Base-by-base conservation (phyloP, 306 rosid species). In the Abrus precatorius region DNA sequence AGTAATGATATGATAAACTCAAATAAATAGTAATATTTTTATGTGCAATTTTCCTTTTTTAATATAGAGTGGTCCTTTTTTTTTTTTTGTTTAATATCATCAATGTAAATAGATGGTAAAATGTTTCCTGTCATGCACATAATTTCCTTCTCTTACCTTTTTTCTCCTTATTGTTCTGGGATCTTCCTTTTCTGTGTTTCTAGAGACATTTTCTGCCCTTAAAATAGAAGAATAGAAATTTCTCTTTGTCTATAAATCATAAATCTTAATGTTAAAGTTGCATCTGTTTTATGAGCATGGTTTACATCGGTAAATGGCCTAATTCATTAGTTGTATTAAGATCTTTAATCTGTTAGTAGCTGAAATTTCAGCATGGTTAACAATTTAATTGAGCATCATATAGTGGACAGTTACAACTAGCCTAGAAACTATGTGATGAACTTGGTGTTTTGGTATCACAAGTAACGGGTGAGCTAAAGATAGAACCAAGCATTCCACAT, bases 351-450 rank as follows among this genome's bases (percentile, higher is more conserved):
- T 72, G 14, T 52, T 54, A 54, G 48, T 71, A 75, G 66, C 63
- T 57, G 67, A 11, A 47, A 67, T 76, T 66, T 79, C 34, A 56
- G 50, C 53, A 34, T 14, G 4, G 55, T 77, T 38, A 54, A 14
- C 69, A 80, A 55, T 74, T 70, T 65, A 50, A 48, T 70, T 88
- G 80, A 32, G 60, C 80, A 63, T 77, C 65, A 62, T 78, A 75
- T 72, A 95, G 99, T 43, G 99, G 99, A 60, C 85, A 84, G 64
- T 87, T 95, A 84, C 90, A 95, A 91, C 86, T 89, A 83, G 97
- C 99, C 50, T 98, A 93, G 73, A 89, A 90, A 91, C 93, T 91
- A n/a, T 95, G 97, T 49, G 95, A 95, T 82, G 98, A 95, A 81
- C 92, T 95, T 80, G 93, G 97, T 80, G 97, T 89, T 86, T 83